Evolutionary conservation across 805 yeast species (phyloP).

Genomic region (Candida fluviatilis): DNA sequence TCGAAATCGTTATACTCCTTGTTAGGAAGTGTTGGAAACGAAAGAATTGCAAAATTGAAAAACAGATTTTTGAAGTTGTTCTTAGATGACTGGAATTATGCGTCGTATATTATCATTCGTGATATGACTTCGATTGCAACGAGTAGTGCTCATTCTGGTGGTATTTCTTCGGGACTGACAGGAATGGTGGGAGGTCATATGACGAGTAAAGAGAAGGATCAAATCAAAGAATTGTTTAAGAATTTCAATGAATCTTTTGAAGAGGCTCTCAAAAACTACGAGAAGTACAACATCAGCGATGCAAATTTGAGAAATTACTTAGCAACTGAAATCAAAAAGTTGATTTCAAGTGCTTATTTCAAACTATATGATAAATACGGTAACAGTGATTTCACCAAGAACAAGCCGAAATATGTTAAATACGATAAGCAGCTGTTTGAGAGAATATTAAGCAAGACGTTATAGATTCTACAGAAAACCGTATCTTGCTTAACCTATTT

Average conservation of each 20-base stretch:
- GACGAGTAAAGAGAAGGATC: slow-evolving; percentile 72
- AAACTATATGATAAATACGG: slow-evolving; percentile 78
- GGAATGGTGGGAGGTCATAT: slow-evolving; percentile 13
- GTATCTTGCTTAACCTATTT: too few relatives aligned
- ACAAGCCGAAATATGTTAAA: slow-evolving; percentile 65
- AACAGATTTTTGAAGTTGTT: slow-evolving; percentile 72
- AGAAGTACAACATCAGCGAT: slow-evolving; percentile 63
- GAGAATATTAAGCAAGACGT: slow-evolving; percentile 21
- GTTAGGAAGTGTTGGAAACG: slow-evolving; percentile 56
- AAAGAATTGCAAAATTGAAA: slow-evolving; percentile 62
- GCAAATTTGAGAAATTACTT: slow-evolving; percentile 58
- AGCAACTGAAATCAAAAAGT: slow-evolving; percentile 64
- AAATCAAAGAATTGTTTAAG: slow-evolving; percentile 77
- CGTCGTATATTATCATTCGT: slow-evolving; percentile 66
- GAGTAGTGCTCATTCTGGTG: slow-evolving; percentile 7
- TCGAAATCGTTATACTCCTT: slow-evolving; percentile 48
- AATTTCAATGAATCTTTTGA: slow-evolving; percentile 84
- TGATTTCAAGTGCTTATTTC: slow-evolving; percentile 79
- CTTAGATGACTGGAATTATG: slow-evolving; percentile 73
- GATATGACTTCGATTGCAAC: slow-evolving; percentile 51
- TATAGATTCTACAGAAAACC: too few relatives aligned
- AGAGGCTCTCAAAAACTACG: slow-evolving; percentile 62
- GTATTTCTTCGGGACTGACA: slow-evolving; percentile 4
- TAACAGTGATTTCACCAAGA: slow-evolving; percentile 66
- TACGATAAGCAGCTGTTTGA: slow-evolving; percentile 49